Evolutionary conservation across 2,329 filamentous ascomycete species (phyloP), one percentile per base, ranked within the genome.

Genomic region (Fusarium denticulatum): DNA sequence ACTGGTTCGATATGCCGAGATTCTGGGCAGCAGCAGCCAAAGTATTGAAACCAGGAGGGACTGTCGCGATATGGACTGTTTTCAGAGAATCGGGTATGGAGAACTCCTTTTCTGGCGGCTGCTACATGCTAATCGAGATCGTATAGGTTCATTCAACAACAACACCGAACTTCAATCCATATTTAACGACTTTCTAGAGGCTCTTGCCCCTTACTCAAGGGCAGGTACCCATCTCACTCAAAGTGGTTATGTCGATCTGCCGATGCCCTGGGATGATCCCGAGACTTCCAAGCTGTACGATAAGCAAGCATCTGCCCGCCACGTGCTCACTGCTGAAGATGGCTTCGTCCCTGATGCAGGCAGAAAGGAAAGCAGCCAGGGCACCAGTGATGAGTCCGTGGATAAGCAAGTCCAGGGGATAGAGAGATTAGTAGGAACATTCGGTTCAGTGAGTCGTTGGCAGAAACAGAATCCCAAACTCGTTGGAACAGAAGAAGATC

Each of bases 1-100:
- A 70, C 7, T 70, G 67, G 67, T 70, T 70, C 0, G 46, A 70
- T 1, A 70, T 70, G 67, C n/a, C 53, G 8, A 36, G 15, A 12
- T 70, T 70, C 14, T 70, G 67, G 67, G 14, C 39, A 0, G 53
- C 60, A 14, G 60, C 66, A n/a, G 67, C 66, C 5, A 66, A 26
- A 0, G 6, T 70, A 2, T 6, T 70, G 15, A 70, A 60, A 2
- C 42, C 53, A 5, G 53, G 60, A n/a, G 66, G 67, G 1, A 70
- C 67, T 0, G 22, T 70, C 7, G 66, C 53, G 1, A 46, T 70
- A 28, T 70, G 66, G 66, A 66, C 67, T 4, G 20, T 14, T 0
- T 70, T 60, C 3, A 65, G 34, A 26, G n/a, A 49, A 4, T 12
- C 18, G 0, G 32, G 67, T 70, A 65, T 4, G 46, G 1, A 14